Evolutionary conservation across 192 early-diverging fungal genomes (phyloP), one percentile per base, ranked within the genome.

Genomic region (Entophlyctis luteolus): DNA sequence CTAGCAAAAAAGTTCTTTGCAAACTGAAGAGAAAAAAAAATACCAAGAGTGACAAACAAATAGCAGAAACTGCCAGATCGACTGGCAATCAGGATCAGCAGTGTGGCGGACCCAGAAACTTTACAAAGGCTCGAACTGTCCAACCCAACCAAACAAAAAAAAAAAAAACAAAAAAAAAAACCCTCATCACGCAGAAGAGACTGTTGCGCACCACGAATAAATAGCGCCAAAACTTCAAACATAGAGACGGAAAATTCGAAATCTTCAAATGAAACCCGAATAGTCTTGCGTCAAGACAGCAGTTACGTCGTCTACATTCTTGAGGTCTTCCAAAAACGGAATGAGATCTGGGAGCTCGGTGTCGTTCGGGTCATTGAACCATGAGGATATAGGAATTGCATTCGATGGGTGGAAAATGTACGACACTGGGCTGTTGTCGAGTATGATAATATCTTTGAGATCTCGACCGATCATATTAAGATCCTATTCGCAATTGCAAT

Each of bases 311-410:
- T 94, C 90, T 16, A 94, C 91, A 22, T 74, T 72, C 29, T 89
- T 92, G 67, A 99, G 72, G 65, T 99, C 95, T 66, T 90, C 91
- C 55, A 99, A 75, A 77, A 99, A 97, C 28, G 92, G 91, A 48
- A 96, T 89, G 55, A 99, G 81, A 73, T 99, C 95, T 57, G 90
- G 79, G 65, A 99, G 75, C 79, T 97, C 96, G 10, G 92, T 93
- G 72, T 97, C 96, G 70, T 94, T 90, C 18, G 89, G 90, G 74
- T 99, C 95, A 75, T 96, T 92, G 71, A 97, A 94, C 96, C 96
- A 99, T 22, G 87, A 87, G 33, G 91, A 91, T 50, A 99, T 90
- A 1, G 94, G 94, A 16, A 99, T 91, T 42, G 96, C 96, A 76
- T 99, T 99, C 36, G 88, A 84, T 18, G 90, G 89, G 70, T 99